phyloP scores from a whole-genome alignment of 139 green algal genomes.

The Ostreobium quekettii region DNA sequence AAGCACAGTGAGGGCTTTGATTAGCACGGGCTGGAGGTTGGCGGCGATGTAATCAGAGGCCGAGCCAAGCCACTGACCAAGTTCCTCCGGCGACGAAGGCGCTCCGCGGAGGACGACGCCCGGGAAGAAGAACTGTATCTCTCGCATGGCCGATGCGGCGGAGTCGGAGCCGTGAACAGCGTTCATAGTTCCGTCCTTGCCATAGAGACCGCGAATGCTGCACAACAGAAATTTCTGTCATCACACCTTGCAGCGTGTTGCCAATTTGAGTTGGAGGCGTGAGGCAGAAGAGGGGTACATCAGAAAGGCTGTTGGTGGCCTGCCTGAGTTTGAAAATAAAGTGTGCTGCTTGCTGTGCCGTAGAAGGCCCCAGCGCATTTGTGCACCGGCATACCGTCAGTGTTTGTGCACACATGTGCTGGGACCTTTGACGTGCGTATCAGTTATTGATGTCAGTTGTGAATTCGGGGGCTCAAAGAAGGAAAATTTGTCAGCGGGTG shows the following conservation, averaged over 20 bases:
- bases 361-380: background rate
- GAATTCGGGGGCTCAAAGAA: too few species aligned
- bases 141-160: conserved; percentile 40
- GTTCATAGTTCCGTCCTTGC: conserved; percentile 67
- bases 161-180: conserved; percentile 71
- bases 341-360: too few species aligned
- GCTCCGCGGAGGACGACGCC: conserved; percentile 21
- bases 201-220: conserved; percentile 65
- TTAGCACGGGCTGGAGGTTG: conserved; percentile 54
- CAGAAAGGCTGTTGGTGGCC: background rate
- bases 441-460: too few species aligned
- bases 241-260: background rate
- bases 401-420: background rate
- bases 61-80: conserved; percentile 2
- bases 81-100: conserved; percentile 11
- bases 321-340: too few species aligned
- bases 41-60: conserved; percentile 44
- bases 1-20: conserved; percentile 59
- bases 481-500: too few species aligned
- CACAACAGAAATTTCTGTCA: background rate
- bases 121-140: conserved; percentile 81
- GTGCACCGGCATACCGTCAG: background rate
- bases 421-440: too few species aligned
- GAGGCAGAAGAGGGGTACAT: background rate
- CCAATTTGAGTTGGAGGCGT: background rate